These are phyloP conservation scores for Pseudogymnoascus sp. DNA, from an alignment of 2,329 filamentous ascomycete species.

Conservation along the genomic window DNA sequence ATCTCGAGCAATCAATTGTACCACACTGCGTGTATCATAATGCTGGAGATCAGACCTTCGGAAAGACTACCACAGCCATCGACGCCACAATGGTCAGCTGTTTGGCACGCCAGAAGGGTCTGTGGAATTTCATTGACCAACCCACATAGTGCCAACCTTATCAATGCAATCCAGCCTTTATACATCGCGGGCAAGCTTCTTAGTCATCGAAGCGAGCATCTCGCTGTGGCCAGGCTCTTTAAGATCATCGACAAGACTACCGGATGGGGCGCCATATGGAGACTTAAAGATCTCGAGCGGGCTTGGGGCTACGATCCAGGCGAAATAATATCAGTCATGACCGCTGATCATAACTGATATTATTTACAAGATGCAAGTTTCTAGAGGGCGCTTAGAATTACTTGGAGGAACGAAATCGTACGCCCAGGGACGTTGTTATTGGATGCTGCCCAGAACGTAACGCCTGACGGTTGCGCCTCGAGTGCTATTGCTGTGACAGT, in stretches of 20 bases:
- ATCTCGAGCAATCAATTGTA: constrained; percentile 50
- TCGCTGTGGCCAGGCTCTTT: constrained; percentile 35
- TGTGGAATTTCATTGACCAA: constrained; percentile 49
- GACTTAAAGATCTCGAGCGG: constrained; percentile 41
- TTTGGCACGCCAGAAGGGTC: constrained; percentile 48
- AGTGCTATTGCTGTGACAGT: constrained; percentile 15
- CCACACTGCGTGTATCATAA: constrained; percentile 45
- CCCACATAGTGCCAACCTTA: constrained; percentile 45
- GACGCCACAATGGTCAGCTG: constrained; percentile 26
- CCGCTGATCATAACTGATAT: background rate
- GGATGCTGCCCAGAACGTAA: constrained; percentile 12
- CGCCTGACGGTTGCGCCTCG: constrained; percentile 3
- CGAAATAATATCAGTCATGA: background rate
- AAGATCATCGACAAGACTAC: constrained; percentile 42
- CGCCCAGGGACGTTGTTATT: background rate
- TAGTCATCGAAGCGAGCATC: constrained; percentile 39
- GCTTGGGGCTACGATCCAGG: constrained; percentile 16
- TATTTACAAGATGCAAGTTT: no score
- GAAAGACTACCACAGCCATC: constrained; percentile 17
- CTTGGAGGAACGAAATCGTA: constrained; percentile 10
- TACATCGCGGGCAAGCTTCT: constrained; percentile 47
- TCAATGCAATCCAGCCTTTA: constrained; percentile 49
- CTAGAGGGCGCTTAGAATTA: constrained; percentile 10
- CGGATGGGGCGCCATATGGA: constrained; percentile 45
- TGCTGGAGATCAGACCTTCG: constrained; percentile 37